These are phyloP conservation scores for Phytophthora megakarya DNA, from an alignment of 352 stramenopile species.

Conservation along the genomic window DNA sequence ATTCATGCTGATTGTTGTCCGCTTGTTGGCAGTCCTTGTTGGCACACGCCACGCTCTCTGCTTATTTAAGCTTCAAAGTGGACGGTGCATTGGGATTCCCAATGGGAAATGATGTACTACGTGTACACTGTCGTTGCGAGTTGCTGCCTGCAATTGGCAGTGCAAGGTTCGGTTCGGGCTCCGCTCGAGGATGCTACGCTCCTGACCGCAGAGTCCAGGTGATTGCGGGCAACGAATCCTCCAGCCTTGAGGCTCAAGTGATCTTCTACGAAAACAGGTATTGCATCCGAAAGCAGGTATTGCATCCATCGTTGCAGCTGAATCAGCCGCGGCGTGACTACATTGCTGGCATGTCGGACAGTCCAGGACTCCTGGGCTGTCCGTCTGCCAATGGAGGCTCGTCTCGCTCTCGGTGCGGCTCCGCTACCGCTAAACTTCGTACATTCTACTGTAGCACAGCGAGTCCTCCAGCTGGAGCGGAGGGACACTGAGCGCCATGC, in stretches of 20 bases:
- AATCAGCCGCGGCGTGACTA: slow-evolving; percentile 3
- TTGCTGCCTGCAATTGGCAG: background rate
- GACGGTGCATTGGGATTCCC: background rate
- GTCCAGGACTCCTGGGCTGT: too few species aligned
- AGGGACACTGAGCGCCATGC: background rate
- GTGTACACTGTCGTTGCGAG: too few species aligned
- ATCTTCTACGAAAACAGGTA: slow-evolving; percentile 19
- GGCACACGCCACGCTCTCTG: slow-evolving; percentile 4
- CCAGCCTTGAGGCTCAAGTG: too few species aligned
- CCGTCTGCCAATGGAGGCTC: background rate
- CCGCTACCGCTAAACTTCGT: too few species aligned
- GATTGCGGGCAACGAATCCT: slow-evolving; percentile 1
- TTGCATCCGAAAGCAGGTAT: slow-evolving; percentile 17
- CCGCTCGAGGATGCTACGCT: slow-evolving; percentile 1
- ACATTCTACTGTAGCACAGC: too few species aligned
- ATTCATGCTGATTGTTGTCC: background rate
- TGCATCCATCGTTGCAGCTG: background rate
- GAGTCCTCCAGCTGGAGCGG: background rate
- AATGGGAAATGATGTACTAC: too few species aligned
- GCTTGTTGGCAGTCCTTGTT: slow-evolving; percentile 7
- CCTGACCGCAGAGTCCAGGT: background rate
- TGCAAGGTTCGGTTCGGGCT: background rate
- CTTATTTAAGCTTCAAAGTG: background rate
- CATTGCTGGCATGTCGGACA: background rate
- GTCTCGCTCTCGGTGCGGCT: background rate